Percentiles rank a stretch among this genome's conserved stretches.
These are phyloP conservation scores for Trichophyton equinum DNA, from an alignment of 2,329 filamentous ascomycete genomes.

Conservation along the genomic window DNA sequence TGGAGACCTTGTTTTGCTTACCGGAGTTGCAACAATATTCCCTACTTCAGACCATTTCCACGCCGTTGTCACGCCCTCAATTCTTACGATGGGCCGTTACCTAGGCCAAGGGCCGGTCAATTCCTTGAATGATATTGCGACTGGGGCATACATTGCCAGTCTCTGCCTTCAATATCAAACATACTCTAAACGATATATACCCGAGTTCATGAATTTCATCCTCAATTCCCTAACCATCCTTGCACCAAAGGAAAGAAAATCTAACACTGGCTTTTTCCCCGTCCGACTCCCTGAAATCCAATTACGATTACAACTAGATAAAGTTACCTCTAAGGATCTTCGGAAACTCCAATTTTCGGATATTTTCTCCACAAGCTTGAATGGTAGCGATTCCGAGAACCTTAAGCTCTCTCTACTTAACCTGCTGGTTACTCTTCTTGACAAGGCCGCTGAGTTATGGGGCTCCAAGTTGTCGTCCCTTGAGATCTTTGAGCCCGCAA, in stretches of 20 bases:
- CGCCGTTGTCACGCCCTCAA: constrained; percentile 79
- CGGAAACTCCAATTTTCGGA: constrained; percentile 50
- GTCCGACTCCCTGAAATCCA: constrained; percentile 42
- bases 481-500: constrained; percentile 62
- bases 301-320: constrained; percentile 16
- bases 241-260: constrained; percentile 42
- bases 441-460: constrained; percentile 61
- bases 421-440: constrained; percentile 53
- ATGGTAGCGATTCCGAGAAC: constrained; percentile 23
- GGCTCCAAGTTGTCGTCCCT: constrained; percentile 57
- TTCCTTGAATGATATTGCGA: constrained; percentile 52
- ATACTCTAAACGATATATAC: constrained; percentile 74
- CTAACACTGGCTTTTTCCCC: constrained; percentile 46
- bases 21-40: constrained; percentile 71
- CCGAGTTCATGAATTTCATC: constrained; percentile 73
- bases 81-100: constrained; percentile 71
- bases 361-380: constrained; percentile 28
- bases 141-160: constrained; percentile 66
- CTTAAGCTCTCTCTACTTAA: constrained; percentile 49
- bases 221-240: constrained; percentile 60
- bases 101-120: constrained; percentile 64
- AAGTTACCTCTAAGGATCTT: constrained; percentile 28
- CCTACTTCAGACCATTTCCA: constrained; percentile 97
- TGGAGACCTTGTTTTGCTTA: constrained; percentile 75
- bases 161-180: constrained; percentile 71